phyloP scores from a whole-genome alignment of 2,329 filamentous ascomycete species.

The Nakataea oryzae region DNA sequence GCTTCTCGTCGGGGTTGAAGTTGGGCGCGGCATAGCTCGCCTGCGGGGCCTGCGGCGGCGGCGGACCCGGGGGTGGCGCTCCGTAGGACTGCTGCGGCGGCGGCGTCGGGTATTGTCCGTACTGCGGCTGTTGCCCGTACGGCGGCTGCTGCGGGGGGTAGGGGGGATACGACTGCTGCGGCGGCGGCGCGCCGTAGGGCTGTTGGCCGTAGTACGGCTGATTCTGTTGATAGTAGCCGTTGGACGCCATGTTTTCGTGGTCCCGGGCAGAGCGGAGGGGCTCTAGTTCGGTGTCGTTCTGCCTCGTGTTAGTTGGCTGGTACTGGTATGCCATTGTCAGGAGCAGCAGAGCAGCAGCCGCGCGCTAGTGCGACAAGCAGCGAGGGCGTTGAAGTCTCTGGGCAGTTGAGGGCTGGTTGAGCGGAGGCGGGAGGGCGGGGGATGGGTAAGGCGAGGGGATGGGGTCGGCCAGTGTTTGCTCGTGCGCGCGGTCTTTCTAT shows the following conservation, averaged over 20 bases:
- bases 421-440: too few species aligned
- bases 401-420: too few species aligned
- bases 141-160: neutral
- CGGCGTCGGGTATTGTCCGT: neutral
- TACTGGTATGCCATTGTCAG: neutral
- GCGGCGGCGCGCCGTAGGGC: neutral
- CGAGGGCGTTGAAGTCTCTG: neutral
- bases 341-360: neutral
- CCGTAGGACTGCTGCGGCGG: neutral
- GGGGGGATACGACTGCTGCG: neutral
- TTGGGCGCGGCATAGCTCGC: conserved; percentile 3
- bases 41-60: neutral
- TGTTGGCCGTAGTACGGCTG: neutral
- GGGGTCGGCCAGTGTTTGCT: neutral
- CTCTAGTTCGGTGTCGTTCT: neutral
- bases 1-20: conserved; percentile 31
- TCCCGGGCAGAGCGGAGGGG: neutral
- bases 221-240: conserved; percentile 2
- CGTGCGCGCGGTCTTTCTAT: neutral
- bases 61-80: neutral
- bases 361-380: neutral
- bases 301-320: neutral
- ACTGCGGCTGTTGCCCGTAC: neutral
- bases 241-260: conserved; percentile 1
- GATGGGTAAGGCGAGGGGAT: neutral